A percentile compares a stretch with the other conserved stretches of the same genome.
These are phyloP conservation scores for Lepiota venenata DNA, from an alignment of 768 basidiomycete species.

Conservation along the genomic window DNA sequence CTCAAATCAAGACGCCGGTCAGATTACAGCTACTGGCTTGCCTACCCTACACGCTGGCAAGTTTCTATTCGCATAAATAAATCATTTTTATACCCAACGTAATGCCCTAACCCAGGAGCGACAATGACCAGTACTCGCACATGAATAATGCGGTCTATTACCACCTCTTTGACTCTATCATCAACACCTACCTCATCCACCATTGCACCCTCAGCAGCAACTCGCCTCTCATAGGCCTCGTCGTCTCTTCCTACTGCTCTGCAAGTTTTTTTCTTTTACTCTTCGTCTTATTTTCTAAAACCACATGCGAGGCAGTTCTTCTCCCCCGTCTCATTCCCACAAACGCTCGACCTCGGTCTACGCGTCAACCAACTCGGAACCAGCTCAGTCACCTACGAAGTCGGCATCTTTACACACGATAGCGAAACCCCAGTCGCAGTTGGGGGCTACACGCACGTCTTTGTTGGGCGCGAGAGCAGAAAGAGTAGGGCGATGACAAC, in stretches of 20 bases:
- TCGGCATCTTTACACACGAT: slow-evolving; percentile 66
- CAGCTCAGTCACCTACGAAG: slow-evolving; percentile 78
- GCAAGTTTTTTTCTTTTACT: slow-evolving; percentile 31
- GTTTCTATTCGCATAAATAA: no score
- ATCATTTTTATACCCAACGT: no score
- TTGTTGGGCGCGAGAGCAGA: slow-evolving; percentile 60
- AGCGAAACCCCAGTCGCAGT: slow-evolving; percentile 38
- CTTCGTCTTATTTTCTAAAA: no score
- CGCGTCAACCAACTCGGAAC: slow-evolving; percentile 64
- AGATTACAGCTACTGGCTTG: slow-evolving; percentile 58
- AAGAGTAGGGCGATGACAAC: slow-evolving; percentile 49
- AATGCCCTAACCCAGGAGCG: slow-evolving; percentile 76
- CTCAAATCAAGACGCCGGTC: slow-evolving; percentile 37
- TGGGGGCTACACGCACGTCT: slow-evolving; percentile 79
- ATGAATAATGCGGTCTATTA: slow-evolving; percentile 82
- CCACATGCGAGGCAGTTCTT: slow-evolving; percentile 47
- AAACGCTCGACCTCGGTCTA: slow-evolving; percentile 66
- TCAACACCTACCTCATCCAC: slow-evolving; percentile 76
- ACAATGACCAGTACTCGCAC: slow-evolving; percentile 85
- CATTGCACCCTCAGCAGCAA: slow-evolving; percentile 47
- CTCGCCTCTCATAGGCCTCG: slow-evolving; percentile 65
- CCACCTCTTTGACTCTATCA: slow-evolving; percentile 76
- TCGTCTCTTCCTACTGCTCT: slow-evolving; percentile 74
- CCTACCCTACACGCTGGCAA: slow-evolving; percentile 71
- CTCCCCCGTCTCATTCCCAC: slow-evolving; percentile 69